Conservation (phyloP, 441 rosid species). For the Gossypium lobatum region DNA sequence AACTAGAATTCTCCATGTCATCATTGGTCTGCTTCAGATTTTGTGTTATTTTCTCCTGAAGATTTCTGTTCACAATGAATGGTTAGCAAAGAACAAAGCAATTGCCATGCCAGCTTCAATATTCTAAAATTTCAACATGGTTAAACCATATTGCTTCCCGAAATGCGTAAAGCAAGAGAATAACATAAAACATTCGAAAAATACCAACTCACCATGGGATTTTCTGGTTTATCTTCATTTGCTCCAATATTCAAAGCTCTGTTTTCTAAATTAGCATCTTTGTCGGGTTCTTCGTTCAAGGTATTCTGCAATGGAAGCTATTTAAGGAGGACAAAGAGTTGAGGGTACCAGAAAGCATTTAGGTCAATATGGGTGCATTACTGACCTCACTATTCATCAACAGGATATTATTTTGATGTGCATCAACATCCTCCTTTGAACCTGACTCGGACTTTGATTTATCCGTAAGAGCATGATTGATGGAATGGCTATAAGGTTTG, state of each 20-base stretch:
- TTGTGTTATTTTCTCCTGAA: background rate
- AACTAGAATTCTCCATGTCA: background rate
- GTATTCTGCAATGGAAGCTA: conserved; percentile 17
- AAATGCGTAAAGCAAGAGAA: background rate
- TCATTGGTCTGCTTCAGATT: background rate
- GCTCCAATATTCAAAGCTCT: background rate
- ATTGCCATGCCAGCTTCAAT: background rate
- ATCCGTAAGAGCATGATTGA: background rate
- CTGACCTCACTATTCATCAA: conserved; percentile 16
- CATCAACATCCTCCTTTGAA: conserved; percentile 3
- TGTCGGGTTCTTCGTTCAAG: background rate
- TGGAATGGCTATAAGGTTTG: conserved; percentile 16
- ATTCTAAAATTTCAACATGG: background rate
- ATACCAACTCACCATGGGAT: conserved; percentile 15
- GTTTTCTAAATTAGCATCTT: background rate
- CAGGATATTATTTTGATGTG: background rate
- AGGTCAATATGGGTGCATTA: background rate
- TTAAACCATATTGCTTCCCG: background rate
- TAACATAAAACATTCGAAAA: background rate
- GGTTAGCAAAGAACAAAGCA: background rate
- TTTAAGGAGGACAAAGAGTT: background rate
- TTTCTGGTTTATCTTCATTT: conserved; percentile 1
- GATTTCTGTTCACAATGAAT: conserved; percentile 1
- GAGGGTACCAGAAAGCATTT: background rate
- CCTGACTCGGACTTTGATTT: background rate